Evolutionary conservation across 352 stramenopile species (phyloP), one percentile per base, ranked within the genome.

Genomic region (Phytophthora pisi): DNA sequence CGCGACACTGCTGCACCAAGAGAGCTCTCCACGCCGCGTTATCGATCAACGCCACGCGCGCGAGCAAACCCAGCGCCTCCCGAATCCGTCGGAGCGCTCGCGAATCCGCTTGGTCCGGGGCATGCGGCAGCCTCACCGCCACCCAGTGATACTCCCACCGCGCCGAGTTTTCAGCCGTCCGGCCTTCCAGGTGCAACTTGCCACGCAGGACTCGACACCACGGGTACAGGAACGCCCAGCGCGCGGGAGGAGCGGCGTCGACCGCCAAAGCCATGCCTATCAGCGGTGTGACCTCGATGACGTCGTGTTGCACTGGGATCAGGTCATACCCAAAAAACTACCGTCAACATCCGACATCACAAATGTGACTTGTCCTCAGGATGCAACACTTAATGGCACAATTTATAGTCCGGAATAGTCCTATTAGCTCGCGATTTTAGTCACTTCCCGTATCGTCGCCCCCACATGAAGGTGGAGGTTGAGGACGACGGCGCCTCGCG

Each of bases 31-130:
- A 83, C 26, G 64, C 65, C 4, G 50, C 60, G 47, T 83, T 73
- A 36, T 78, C 72, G 7, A 70, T 24, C n/a, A 52, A 51, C 13
- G 69, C 68, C 5, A 78, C 66, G n/a, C 74, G 56, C 8, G 58
- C 56, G 23, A 83, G 66, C 34, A 83, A 50, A 50, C 80, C 72
- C 28, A 83, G 69, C n/a, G 65, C 75, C 47, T 83, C 75, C 2
- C 66, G 59, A 66, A 74, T 65, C 40, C 60, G 61, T 51, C 46
- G 30, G 30, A 73, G 51, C 30, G 56, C 11, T 2, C 18, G 43
- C 11, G 60, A 4, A 13, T 28, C 46, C 10, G 49, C 34, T n/a
- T 69, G 49, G n/a, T 70, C 54, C 11, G 47, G 60, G 3, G 55
- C 51, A 15, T 70, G 51, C 20, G 70, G 70, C 31, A 78, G 54